Evolutionary conservation across 1,284 basidiomycete species (phyloP).

Genomic region (Caloboletus firmus): DNA sequence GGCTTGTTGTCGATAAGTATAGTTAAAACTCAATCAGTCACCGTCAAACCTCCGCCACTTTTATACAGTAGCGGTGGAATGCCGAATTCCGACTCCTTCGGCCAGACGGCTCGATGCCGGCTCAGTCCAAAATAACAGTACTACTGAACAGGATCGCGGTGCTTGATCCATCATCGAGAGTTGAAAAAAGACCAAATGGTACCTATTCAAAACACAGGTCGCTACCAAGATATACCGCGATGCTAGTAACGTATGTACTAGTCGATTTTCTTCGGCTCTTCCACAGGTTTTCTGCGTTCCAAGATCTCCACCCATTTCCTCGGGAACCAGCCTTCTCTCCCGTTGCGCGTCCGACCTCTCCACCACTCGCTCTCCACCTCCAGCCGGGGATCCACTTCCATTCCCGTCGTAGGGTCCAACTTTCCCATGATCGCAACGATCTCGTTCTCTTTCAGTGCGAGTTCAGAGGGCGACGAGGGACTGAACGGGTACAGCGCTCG

Average conservation of each 20-base stretch:
- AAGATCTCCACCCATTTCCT: conserved; percentile 83
- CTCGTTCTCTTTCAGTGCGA: conserved; percentile 85
- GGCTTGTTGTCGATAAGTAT: too few relatives aligned
- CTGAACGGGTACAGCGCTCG: conserved; percentile 83
- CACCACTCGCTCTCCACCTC: conserved; percentile 90
- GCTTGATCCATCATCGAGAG: not conserved
- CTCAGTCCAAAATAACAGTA: too few relatives aligned
- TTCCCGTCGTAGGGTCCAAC: conserved; percentile 67
- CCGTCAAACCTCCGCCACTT: too few relatives aligned
- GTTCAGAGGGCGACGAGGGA: conserved; percentile 73
- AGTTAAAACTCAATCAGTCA: too few relatives aligned
- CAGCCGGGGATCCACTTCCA: conserved; percentile 69
- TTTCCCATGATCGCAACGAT: conserved; percentile 93
- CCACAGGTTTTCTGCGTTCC: conserved; percentile 44
- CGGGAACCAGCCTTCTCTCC: conserved; percentile 96
- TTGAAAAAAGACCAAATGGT: not conserved
- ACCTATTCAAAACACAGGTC: not conserved
- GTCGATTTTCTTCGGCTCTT: conserved; percentile 42
- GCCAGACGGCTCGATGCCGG: too few relatives aligned
- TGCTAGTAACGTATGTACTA: conserved; percentile 24
- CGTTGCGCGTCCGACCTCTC: conserved; percentile 93
- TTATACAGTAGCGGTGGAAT: too few relatives aligned
- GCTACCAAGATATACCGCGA: not conserved
- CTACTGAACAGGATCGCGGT: too few relatives aligned
- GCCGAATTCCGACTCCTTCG: too few relatives aligned